These are phyloP conservation scores for Bipolaris victoriae DNA, from an alignment of 2,329 filamentous ascomycete genomes.

Conservation along the genomic window DNA sequence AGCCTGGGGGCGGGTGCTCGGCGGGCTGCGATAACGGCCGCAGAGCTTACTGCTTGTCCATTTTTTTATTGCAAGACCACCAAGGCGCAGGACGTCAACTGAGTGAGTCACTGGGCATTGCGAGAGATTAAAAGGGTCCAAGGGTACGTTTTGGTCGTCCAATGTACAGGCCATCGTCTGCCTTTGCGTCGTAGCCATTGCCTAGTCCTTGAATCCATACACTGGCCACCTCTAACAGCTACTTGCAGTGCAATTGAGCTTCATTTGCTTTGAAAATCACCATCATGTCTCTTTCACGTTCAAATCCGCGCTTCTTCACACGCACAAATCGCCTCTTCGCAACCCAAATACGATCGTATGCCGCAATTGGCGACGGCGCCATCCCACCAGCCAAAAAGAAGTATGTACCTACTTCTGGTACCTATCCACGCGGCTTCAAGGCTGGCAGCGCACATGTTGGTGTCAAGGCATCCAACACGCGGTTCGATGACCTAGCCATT, in stretches of 20 bases:
- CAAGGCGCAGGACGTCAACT: conserved; percentile 29
- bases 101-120: conserved; percentile 15
- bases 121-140: conserved; percentile 2
- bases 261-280: neutral
- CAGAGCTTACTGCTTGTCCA: conserved; percentile 1
- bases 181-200: neutral
- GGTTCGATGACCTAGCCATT: conserved; percentile 87
- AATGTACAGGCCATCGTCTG: neutral
- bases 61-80: conserved; percentile 12
- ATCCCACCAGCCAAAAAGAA: conserved; percentile 85
- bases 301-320: conserved; percentile 36
- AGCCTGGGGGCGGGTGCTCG: conserved; percentile 6
- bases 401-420: conserved; percentile 83
- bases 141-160: conserved; percentile 12
- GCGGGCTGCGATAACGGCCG: conserved; percentile 30
- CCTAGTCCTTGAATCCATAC: conserved; percentile 1
- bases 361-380: conserved; percentile 62
- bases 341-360: conserved; percentile 60
- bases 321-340: conserved; percentile 33
- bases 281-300: conserved; percentile 43
- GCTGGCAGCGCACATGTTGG: conserved; percentile 89
- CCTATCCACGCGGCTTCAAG: conserved; percentile 87
- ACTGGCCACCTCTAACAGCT: conserved; percentile 8
- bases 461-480: conserved; percentile 91
- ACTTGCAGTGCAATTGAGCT: conserved; percentile 3